Evolutionary conservation across 2,329 filamentous ascomycete species (phyloP), one percentile per base, ranked within the genome.

Genomic region (Cladosporium sp.): DNA sequence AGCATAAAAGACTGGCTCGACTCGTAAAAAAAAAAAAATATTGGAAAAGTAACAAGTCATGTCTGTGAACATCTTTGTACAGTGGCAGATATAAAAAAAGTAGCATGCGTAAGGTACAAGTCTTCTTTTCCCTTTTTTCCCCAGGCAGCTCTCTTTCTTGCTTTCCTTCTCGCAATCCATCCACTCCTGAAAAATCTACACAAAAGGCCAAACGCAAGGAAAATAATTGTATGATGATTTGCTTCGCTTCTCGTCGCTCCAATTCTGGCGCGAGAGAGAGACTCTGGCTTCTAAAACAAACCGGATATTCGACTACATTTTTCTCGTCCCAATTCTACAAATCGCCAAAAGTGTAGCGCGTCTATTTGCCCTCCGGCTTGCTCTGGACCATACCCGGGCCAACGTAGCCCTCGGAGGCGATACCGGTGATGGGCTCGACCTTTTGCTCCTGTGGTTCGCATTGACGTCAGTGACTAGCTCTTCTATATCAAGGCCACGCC

Each of bases 401-500:
- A 58, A 73, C 74, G 78, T 95, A 95, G 63, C 83, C 84, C 69
- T 86, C 82, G 67, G 86, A 86, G 60, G 85, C 80, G 73, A 93
- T 75, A 79, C 90, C 90, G 57, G 86, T 89, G 71, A 96, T 81
- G 56, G 90, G 90, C 70, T 96, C 90, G 68, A 88, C 79, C 67
- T 85, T 87, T 83, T 95, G 88, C 68, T 78, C 77, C 88, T 95
- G 70, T 69, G 42, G 30, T 50, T 20, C 24, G 24, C 30, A 55
- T 52, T 34, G 30, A 22, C 20, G 58, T 64, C 32, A 54, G 43
- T 6, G 24, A 32, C 7, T 7, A 3, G 41, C 34, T 44, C 18
- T 58, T 29, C 39, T 17, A n/a, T n/a, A n/a, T n/a, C n/a, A 8
- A 9, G 15, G n/a, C 13, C 19, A 12, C 3, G 7, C 27, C 30